These are phyloP conservation scores for Mariannaea elegans DNA, from an alignment of 2,329 filamentous ascomycete species.

Conservation along the genomic window DNA sequence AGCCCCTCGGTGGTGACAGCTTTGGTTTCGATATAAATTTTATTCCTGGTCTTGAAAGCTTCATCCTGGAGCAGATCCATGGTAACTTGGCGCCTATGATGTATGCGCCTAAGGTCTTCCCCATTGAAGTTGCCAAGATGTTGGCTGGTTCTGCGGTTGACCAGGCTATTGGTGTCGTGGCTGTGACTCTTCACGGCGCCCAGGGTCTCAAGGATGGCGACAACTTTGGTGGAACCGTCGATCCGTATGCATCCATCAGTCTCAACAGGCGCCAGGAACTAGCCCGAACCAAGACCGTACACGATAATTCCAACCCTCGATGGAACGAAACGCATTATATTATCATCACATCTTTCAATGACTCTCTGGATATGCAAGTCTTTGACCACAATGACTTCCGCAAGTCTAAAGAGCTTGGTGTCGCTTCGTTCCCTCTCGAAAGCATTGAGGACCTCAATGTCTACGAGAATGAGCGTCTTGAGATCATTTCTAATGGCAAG, in stretches of 20 bases:
- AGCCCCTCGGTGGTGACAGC: conserved; percentile 92
- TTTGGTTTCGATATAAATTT: conserved; percentile 99
- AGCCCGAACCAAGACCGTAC: conserved; percentile 87
- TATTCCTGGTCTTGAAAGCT: conserved; percentile 90
- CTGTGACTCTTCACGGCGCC: conserved; percentile 89
- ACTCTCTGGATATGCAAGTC: conserved; percentile 83
- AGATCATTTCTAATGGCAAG: conserved; percentile 86
- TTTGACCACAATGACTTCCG: conserved; percentile 96
- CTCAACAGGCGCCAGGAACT: conserved; percentile 85
- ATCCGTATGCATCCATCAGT: conserved; percentile 88
- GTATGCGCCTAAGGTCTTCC: conserved; percentile 97
- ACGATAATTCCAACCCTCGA: conserved; percentile 84
- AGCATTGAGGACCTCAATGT: conserved; percentile 79
- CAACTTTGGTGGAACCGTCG: conserved; percentile 89
- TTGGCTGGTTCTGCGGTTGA: conserved; percentile 92
- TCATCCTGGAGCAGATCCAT: conserved; percentile 97
- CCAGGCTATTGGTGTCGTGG: conserved; percentile 93
- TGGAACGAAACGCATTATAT: conserved; percentile 99
- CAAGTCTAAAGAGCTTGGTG: conserved; percentile 94
- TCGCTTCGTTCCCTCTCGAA: conserved; percentile 86
- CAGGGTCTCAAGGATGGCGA: conserved; percentile 94
- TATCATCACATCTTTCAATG: conserved; percentile 90
- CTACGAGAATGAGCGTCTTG: conserved; percentile 85
- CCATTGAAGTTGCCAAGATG: conserved; percentile 98
- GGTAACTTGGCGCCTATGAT: conserved; percentile 95